These are phyloP conservation scores for Xylaria sp. DNA, from an alignment of 2,329 filamentous ascomycete species.

Conservation along the genomic window DNA sequence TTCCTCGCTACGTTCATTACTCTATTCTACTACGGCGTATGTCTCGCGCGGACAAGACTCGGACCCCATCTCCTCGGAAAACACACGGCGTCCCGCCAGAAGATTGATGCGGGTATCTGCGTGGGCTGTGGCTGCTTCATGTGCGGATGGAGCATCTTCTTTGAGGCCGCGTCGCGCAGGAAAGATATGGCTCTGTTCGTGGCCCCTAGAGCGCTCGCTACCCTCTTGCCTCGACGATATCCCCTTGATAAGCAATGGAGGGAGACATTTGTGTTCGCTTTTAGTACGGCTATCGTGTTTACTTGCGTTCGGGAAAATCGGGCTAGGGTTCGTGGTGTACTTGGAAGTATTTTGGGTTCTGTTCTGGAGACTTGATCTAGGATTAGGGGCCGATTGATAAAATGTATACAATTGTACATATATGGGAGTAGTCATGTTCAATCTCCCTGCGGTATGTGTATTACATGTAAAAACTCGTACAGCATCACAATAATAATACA, in stretches of 20 bases:
- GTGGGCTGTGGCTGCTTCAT: conserved; percentile 76
- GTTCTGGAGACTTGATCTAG: conserved; percentile 54
- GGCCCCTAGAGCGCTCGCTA: conserved; percentile 79
- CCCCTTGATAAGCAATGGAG: conserved; percentile 69
- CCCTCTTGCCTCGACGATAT: conserved; percentile 78
- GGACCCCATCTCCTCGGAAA: conserved; percentile 74
- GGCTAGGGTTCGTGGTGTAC: conserved; percentile 71
- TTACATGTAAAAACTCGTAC: neutral
- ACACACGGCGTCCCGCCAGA: conserved; percentile 58
- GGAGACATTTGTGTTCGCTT: conserved; percentile 73
- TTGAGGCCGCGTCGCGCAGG: conserved; percentile 72
- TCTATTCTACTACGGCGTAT: conserved; percentile 87
- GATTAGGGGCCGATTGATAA: neutral
- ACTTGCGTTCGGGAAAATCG: conserved; percentile 72
- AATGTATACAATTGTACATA: neutral
- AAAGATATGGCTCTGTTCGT: conserved; percentile 85
- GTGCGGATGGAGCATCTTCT: conserved; percentile 84
- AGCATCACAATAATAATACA: conserved; percentile 17
- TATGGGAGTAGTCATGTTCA: neutral
- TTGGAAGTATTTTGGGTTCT: conserved; percentile 68
- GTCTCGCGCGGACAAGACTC: conserved; percentile 76
- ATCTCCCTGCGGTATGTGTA: neutral
- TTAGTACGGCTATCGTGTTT: conserved; percentile 76
- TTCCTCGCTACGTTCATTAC: conserved; percentile 82
- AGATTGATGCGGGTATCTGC: conserved; percentile 72